These are phyloP conservation scores for Avena atlantica DNA, from an alignment of 176 grass and related monocot species.

Conservation along the genomic window DNA sequence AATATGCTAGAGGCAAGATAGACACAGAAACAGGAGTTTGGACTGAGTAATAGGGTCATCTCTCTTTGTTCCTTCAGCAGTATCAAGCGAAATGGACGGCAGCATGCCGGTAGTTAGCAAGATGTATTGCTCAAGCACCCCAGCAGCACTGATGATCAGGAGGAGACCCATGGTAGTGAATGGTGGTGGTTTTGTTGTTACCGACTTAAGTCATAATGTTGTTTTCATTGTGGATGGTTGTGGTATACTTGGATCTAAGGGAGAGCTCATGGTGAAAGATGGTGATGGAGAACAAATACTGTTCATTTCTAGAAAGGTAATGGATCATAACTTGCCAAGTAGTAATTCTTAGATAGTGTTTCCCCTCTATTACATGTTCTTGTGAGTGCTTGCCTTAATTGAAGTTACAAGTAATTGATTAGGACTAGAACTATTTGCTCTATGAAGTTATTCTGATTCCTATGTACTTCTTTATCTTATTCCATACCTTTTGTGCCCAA, in stretches of 20 bases:
- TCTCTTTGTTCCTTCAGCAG: constrained; percentile 20
- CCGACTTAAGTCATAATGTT: constrained; percentile 53
- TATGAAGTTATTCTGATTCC: constrained; percentile 22
- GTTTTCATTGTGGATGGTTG: constrained; percentile 83
- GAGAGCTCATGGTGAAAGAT: constrained; percentile 70
- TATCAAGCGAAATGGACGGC: constrained; percentile 50
- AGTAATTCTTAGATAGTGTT: constrained; percentile 25
- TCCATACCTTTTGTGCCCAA: neutral
- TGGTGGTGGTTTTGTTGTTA: constrained; percentile 88
- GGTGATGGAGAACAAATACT: constrained; percentile 72
- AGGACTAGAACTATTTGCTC: constrained; percentile 16
- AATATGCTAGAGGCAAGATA: constrained; percentile 43
- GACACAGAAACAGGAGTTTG: constrained; percentile 42
- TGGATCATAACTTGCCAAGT: constrained; percentile 21
- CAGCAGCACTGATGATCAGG: constrained; percentile 64
- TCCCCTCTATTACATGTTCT: constrained; percentile 2
- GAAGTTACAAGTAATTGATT: constrained; percentile 17
- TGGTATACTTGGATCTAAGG: constrained; percentile 80
- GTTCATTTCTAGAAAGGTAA: constrained; percentile 86
- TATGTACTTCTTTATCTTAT: constrained; percentile 24
- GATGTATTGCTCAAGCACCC: constrained; percentile 67
- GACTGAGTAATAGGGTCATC: constrained; percentile 23
- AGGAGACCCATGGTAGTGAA: constrained; percentile 66
- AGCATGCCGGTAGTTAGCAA: constrained; percentile 80
- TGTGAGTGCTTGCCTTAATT: constrained; percentile 30